Evolutionary conservation across 345 rosid genomes (phyloP), one percentile per base, ranked within the genome.

Genomic region (Euphorbia tirucalli): DNA sequence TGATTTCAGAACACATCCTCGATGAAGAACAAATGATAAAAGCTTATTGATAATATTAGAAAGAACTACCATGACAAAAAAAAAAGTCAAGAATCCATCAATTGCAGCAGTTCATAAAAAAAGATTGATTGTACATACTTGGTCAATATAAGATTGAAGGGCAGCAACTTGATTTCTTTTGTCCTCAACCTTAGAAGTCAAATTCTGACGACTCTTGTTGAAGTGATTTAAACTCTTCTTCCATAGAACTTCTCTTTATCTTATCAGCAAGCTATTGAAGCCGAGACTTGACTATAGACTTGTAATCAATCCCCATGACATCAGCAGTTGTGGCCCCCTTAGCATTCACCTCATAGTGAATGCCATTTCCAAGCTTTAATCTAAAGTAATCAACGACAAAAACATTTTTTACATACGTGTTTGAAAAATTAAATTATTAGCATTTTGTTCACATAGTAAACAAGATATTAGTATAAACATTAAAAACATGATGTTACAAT

Each of bases 231-330:
- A 82, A 37, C 67, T 87, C 91, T 67, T 89, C 90, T 65, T 28
- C 82, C 81, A 74, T 59, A 49, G 86, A 84, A 74, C 79, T 79
- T 78, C 70, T 85, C 74, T 88, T 93, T 59, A 83, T 72, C 0
- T 78, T 84, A 24, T 85, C 85, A 5, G 80, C 73, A 54, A 78
- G 74, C 27, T 84, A 82, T 73, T 79, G 79, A 11, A 93, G 85
- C 61, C 82, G 87, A 46, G 85, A 88, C 86, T 89, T 92, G 49
- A 91, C 76, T 25, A 74, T 71, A 28, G 83, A 77, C 72, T 89
- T 94, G 79, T 90, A 85, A 70, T 90, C 97, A 63, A 92, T 66
- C 32, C 98, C 97, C 89, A 90, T 83, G 48, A 93, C 89, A 77
- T 88, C 89, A 70, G 82, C 80, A 69, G 88, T 86, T 11, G 80